Percentiles rank a stretch among this genome's conserved stretches.
Conservation (phyloP, 768 basidiomycete genomes). For the Tubosaeta brunneosetosa region DNA sequence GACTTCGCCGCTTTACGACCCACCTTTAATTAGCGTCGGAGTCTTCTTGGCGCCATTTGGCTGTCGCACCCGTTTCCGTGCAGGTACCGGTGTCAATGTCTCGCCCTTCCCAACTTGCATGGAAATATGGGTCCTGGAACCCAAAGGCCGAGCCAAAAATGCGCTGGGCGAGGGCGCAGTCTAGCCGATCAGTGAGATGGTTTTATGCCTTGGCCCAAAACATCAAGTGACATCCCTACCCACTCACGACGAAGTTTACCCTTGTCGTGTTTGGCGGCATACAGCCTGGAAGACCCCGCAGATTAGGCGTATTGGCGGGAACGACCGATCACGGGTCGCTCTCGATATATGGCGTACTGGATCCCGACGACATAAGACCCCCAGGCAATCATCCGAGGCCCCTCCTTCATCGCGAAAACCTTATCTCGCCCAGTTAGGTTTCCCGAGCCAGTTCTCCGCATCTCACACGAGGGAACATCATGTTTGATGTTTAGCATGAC, state of each 20-base stretch:
- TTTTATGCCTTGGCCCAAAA: slow-evolving; percentile 76
- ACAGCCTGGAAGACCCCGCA: slow-evolving; percentile 35
- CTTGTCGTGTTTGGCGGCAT: slow-evolving; percentile 2
- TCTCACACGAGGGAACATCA: slow-evolving; percentile 72
- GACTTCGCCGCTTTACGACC: not conserved
- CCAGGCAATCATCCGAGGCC: slow-evolving; percentile 22
- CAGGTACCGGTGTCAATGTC: slow-evolving; percentile 57
- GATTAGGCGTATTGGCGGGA: slow-evolving; percentile 80
- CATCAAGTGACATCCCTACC: slow-evolving; percentile 90
- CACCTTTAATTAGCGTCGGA: too few relatives aligned
- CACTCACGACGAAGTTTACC: slow-evolving; percentile 56
- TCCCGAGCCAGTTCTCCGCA: slow-evolving; percentile 60
- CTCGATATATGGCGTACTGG: slow-evolving; percentile 73
- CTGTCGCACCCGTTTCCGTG: slow-evolving; percentile 66
- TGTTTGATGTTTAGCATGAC: slow-evolving; percentile 29
- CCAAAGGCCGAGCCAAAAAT: slow-evolving; percentile 4
- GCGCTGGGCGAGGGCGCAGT: slow-evolving; percentile 22
- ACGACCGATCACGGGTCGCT: slow-evolving; percentile 86
- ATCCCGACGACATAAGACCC: slow-evolving; percentile 52
- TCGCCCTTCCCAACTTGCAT: slow-evolving; percentile 62
- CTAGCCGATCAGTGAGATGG: slow-evolving; percentile 65
- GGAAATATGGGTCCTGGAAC: slow-evolving; percentile 75
- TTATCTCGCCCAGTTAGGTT: slow-evolving; percentile 43
- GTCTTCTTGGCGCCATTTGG: slow-evolving; percentile 66
- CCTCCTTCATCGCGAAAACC: slow-evolving; percentile 13